phyloP scores from a whole-genome alignment of 257 asterid genomes.

The Nicotiana paniculata region DNA sequence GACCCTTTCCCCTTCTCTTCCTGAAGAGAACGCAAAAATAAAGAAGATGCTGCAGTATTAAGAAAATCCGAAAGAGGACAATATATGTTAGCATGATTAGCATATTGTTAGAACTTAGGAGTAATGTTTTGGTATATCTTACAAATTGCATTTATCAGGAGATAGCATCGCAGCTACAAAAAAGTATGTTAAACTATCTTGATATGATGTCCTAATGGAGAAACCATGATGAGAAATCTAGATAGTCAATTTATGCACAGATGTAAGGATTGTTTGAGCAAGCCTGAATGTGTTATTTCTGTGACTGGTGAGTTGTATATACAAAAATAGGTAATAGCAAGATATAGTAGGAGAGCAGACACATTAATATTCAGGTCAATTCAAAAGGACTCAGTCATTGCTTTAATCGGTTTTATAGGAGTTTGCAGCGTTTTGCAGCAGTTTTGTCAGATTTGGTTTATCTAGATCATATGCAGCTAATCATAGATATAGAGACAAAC shows the following conservation, averaged over 20 bases:
- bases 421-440: background rate
- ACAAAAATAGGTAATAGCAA: background rate
- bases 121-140: background rate
- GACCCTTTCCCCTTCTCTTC: background rate
- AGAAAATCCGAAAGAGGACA: background rate
- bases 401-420: background rate
- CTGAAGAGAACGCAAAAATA: background rate
- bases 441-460: background rate
- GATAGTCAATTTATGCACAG: no score
- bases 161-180: background rate
- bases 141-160: background rate
- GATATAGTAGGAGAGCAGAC: background rate
- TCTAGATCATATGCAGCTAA: background rate
- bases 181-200: background rate
- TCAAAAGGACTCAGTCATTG: background rate
- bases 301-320: no score
- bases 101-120: background rate
- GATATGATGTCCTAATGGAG: background rate
- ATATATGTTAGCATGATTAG: background rate
- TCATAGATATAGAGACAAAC: background rate
- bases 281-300: background rate
- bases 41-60: background rate
- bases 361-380: background rate
- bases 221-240: background rate
- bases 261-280: background rate